Evolutionary conservation across 1,284 basidiomycete genomes (phyloP), one percentile per base, ranked within the genome.

Genomic region (Cutaneotrichosporon sp.): DNA sequence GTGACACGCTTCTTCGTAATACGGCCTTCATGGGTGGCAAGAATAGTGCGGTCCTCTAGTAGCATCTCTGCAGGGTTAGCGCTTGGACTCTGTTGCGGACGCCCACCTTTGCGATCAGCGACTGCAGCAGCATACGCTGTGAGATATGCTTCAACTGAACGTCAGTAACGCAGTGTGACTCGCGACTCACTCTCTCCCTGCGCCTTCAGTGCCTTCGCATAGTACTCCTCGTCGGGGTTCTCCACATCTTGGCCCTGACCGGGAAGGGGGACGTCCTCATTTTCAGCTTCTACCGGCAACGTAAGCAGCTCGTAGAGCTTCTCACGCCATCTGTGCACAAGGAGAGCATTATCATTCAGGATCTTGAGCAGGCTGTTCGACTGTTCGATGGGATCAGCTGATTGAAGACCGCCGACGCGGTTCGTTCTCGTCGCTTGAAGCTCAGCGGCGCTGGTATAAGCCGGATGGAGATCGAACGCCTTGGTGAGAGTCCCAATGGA

Each of bases 181-280:
- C 14, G 10, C 19, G n/a, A 51, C 64, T 48, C 32, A 67, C 67
- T 51, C 20, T 74, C 67, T 27, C 71, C 69, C 57, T 75, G 74
- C 14, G 67, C 66, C 41, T 70, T 62, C 7, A 75, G 52, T 1
- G 66, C 67, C 35, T 67, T 55, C 3, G 69, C 68, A 48, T 74
- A 75, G 43, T 67, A 65, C 47, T 75, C 74, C n/a, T 62, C 55
- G 14, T 71, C 71, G 2, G 70, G 66, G 45, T 70, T 54, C 48
- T 65, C 62, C 2, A 68, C 62, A 6, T 68, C 61, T 17, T 52
- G 51, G 1, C 60, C 62, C 17, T 65, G 34, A 1, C 55, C 64
- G 7, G 51, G 60, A 5, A 49, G 52, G 1, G 43, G 49, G 5
- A 62, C 39, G 0, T 60, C 59, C 2, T 47, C 56, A 1, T 51